Evolutionary conservation across 108 stramenopile species (phyloP), one percentile per base, ranked within the genome.

Genomic region (Pseudonitzschia pungens): DNA sequence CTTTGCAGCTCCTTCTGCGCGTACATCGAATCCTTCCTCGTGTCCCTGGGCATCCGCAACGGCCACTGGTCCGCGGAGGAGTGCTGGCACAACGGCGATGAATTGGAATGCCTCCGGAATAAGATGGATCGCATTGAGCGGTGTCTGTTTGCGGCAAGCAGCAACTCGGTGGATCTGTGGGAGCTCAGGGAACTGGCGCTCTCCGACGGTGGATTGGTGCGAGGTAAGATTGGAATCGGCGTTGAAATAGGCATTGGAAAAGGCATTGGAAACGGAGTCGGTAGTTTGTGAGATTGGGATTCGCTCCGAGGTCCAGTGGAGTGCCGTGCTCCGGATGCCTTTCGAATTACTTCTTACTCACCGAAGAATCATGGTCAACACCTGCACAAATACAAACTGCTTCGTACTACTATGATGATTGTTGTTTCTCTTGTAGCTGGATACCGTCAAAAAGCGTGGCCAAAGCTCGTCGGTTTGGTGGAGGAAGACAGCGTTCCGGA

Each of bases 151-250:
- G 36, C 4, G 6, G 36, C 36, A 6, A 68, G 33, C 60, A 62
- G 10, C 63, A 6, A 62, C 1, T 26, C n/a, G 64, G 81, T 86
- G 14, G 57, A 86, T 66, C 45, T 79, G 33, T 86, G 85, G 86
- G 69, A 83, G 45, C 43, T 83, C 26, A 60, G 82, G 53, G 82
- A 83, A 41, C 57, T 86, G 24, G 79, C 86, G 33, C 60, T 83
- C 52, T 65, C 69, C 15, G 74, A 77, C 40, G 86, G 82, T 21
- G 86, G 86, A 22, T 62, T 87, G 21, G 7, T 80, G 48, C 42
- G 54, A 57, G 58, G 73, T 74, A 67, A 11, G 73, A 53, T 9
- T 41, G 11, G 11, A 12, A 18, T n/a, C n/a, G n/a, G n/a, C n/a
- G n/a, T n/a, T n/a, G n/a, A n/a, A n/a, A n/a, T n/a, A n/a, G n/a